Base-by-base conservation (phyloP, 1,284 basidiomycete species). In the Lignosus rhinocerotis region DNA sequence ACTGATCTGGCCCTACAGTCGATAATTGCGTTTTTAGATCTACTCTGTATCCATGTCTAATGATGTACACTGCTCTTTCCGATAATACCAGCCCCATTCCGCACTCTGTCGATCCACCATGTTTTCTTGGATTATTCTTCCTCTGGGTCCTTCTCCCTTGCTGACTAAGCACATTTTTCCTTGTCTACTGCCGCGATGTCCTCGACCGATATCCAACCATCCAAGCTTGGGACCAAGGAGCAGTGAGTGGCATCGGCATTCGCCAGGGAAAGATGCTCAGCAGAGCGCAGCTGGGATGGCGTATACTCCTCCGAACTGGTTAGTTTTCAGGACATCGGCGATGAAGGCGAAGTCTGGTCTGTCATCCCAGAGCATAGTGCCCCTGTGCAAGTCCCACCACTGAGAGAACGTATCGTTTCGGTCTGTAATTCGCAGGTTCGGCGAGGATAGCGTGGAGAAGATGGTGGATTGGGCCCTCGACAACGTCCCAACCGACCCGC, bases 271-370 rank as follows among this genome's bases (percentile, higher is more conserved):
- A 4, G 33, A 6, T n/a, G 12, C 8, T 48, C 47, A 39, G 16
- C 16, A 8, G 2, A 14, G 12, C 25, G 19, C 48, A 91, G 88
- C 71, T 91, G 90, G 90, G 88, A 92, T 67, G 66, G 76, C 51
- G 83, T 88, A 9, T 92, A 91, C 69, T 76, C 83, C 36, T 79
- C 82, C 51, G 93, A 96, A 68, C 75, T 94, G 17, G 72, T 73
- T 45, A 92, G 90, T 68, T 96, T 93, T 64, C 75, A 86, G 39
- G 93, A 94, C 52, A 85, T 87, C 49, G 89, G 91, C 11, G 92
- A 96, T 71, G 92, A 94, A 70, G 93, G 94, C 39, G 93, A 96
- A 74, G 80, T 94, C 30, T 96, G 94, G 93, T 92, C 59, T 38
- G 76, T 66, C 44, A 17, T 3, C 52, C 16, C 16, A 32, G 6